phyloP scores from a whole-genome alignment of 2,329 filamentous ascomycete genomes.

The Botryotinia narcissicola region DNA sequence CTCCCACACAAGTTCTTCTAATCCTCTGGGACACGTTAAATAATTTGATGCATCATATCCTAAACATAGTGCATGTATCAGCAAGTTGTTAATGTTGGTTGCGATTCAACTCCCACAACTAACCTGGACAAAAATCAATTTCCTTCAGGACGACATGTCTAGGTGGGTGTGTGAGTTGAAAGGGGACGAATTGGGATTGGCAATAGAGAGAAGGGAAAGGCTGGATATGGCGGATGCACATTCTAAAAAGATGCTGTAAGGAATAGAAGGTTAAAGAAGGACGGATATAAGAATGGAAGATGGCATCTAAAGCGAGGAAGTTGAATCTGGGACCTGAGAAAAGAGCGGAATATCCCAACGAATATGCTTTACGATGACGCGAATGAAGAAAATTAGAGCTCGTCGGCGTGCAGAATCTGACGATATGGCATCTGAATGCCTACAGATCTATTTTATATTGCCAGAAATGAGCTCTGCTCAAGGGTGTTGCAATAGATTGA shows the following conservation, averaged over 20 bases:
- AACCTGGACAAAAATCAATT: background rate
- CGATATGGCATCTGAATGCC: background rate
- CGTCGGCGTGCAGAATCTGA: background rate
- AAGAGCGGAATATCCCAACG: background rate
- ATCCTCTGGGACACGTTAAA: background rate
- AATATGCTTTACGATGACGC: background rate
- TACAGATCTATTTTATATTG: accelerated
- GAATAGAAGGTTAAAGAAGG: background rate
- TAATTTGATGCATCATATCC: background rate
- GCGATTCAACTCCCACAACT: background rate
- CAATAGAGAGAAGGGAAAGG: background rate
- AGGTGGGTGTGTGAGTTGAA: background rate
- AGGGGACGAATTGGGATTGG: background rate
- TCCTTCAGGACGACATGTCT: background rate
- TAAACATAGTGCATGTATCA: background rate
- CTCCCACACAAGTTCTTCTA: conserved; percentile 6
- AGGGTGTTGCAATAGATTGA: background rate
- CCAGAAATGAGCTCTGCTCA: background rate
- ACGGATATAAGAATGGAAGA: background rate
- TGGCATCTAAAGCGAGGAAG: background rate
- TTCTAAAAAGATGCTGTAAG: accelerated
- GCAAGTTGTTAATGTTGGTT: background rate
- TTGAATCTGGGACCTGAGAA: background rate
- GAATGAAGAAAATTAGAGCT: background rate
- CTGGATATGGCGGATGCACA: conserved; percentile 9